Percentiles rank a stretch among this genome's conserved stretches.
These are phyloP conservation scores for Prunus mongolica DNA, from an alignment of 306 rosid genomes.

Conservation along the genomic window DNA sequence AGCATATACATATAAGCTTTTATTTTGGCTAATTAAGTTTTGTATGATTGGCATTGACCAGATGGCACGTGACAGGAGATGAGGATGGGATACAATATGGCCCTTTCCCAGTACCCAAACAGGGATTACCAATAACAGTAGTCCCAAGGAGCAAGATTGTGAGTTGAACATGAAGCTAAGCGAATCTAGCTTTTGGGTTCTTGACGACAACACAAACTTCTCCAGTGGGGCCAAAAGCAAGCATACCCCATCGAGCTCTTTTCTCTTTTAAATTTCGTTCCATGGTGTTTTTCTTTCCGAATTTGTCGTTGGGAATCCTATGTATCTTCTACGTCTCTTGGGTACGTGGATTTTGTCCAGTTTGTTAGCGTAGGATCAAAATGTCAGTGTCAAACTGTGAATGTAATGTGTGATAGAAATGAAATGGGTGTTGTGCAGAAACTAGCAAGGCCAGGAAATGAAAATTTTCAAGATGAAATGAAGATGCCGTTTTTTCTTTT, in stretches of 20 bases:
- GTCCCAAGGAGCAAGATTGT: constrained; percentile 34
- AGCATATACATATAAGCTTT: not conserved
- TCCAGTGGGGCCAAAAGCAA: constrained; percentile 32
- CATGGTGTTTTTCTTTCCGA: not conserved
- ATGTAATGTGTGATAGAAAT: constrained; percentile 12
- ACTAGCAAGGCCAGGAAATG: constrained; percentile 2
- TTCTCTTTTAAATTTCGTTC: not conserved
- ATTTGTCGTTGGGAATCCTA: constrained; percentile 36
- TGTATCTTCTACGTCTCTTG: constrained; percentile 14
- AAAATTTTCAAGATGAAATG: not conserved
- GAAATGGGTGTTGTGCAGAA: not conserved
- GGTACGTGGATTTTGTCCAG: constrained; percentile 11
- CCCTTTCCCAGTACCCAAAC: constrained; percentile 92
- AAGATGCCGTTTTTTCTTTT: not conserved
- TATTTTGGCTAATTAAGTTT: not conserved
- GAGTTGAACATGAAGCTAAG: constrained; percentile 12
- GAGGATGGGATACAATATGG: constrained; percentile 76
- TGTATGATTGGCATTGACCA: constrained; percentile 20
- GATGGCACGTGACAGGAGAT: constrained; percentile 68
- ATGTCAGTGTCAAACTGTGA: constrained; percentile 6
- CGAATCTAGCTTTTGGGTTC: constrained; percentile 10
- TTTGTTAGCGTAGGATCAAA: not conserved
- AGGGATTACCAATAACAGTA: constrained; percentile 69
- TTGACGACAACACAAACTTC: constrained; percentile 23
- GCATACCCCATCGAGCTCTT: constrained; percentile 15